Percentiles rank a stretch among this genome's conserved stretches.
Conservation (phyloP, 2,329 filamentous ascomycete genomes). For the Talaromyces sp. region DNA sequence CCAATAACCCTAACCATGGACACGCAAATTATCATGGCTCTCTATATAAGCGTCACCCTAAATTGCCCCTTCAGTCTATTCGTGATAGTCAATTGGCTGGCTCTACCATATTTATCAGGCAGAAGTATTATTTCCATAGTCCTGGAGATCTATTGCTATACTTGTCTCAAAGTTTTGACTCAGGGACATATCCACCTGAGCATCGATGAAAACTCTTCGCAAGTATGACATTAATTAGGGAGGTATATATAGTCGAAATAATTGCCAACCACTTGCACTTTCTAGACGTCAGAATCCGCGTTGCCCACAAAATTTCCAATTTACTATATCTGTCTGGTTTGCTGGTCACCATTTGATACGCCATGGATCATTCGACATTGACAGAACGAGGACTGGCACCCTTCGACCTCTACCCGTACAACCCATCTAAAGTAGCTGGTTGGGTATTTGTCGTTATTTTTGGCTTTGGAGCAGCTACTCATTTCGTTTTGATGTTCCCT, state of each 20-base stretch:
- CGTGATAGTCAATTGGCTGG: background rate
- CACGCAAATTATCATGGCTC: background rate
- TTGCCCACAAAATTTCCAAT: background rate
- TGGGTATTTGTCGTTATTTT: conserved; percentile 40
- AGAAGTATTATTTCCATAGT: background rate
- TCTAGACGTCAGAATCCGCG: background rate
- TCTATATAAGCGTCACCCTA: background rate
- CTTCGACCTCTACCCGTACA: conserved; percentile 41
- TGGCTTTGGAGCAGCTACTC: conserved; percentile 31
- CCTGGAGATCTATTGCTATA: background rate
- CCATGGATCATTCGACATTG: background rate
- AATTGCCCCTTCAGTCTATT: background rate
- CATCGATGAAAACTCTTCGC: background rate
- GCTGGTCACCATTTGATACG: background rate
- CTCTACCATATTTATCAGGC: background rate
- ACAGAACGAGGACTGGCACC: conserved; percentile 30
- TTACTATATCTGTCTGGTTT: conserved; percentile 28
- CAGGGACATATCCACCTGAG: background rate
- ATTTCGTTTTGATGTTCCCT: conserved; percentile 34
- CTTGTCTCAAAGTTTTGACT: background rate
- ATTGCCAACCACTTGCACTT: background rate
- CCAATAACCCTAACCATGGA: background rate
- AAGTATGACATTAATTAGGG: background rate
- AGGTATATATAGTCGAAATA: background rate
- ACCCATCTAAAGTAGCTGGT: conserved; percentile 34